These are phyloP conservation scores for Marsdenia floribunda DNA, from an alignment of 257 asterid species.

Conservation along the genomic window DNA sequence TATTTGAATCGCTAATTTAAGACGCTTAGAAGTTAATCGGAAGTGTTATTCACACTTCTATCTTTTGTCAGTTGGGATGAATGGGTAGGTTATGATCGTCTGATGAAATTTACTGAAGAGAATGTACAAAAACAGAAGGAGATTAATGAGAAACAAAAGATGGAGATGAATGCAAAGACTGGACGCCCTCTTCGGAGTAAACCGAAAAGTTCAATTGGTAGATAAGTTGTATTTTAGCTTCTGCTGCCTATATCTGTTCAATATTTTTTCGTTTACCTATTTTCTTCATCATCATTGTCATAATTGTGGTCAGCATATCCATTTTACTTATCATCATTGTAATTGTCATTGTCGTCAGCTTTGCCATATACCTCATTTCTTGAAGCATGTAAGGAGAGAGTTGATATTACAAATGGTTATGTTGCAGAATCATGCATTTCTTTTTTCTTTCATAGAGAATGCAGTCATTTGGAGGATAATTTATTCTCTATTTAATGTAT, in stretches of 20 bases:
- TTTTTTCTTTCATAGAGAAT: neutral
- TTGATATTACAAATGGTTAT: neutral
- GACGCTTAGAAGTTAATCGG: slow-evolving; percentile 4
- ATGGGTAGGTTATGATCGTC: slow-evolving; percentile 51
- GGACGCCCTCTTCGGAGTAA: slow-evolving; percentile 41
- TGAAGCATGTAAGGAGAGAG: neutral
- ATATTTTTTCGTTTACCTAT: neutral
- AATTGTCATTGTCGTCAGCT: neutral
- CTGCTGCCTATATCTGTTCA: neutral
- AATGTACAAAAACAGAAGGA: slow-evolving; percentile 48
- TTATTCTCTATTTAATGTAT: neutral
- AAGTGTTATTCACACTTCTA: slow-evolving; percentile 12
- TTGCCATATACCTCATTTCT: neutral
- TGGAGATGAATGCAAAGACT: slow-evolving; percentile 34
- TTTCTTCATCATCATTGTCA: neutral
- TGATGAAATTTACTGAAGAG: slow-evolving; percentile 58
- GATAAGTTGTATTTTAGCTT: slow-evolving; percentile 4
- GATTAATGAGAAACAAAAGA: slow-evolving; percentile 33
- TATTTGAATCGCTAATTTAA: neutral
- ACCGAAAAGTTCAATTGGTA: slow-evolving; percentile 44
- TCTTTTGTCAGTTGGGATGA: slow-evolving; percentile 74
- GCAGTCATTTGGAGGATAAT: neutral
- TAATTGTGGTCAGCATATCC: neutral
- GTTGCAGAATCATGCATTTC: neutral
- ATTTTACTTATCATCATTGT: neutral